Conservation (phyloP, 1,284 basidiomycete species). For the Pyrrhoderma lamaoense region DNA sequence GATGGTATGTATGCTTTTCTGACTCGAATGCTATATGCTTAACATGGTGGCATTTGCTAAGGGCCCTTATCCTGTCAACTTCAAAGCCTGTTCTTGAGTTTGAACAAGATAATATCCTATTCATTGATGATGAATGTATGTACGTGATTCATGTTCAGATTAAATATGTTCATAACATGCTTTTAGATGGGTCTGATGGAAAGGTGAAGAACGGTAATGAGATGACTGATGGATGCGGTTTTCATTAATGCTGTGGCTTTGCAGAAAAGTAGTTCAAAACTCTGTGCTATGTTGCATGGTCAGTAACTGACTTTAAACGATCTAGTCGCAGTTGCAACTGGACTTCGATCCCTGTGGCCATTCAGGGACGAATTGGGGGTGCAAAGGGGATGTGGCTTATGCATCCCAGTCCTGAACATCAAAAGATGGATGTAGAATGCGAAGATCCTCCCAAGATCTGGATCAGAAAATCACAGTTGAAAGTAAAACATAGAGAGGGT, state of each 20-base stretch:
- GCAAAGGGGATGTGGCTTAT: constrained; percentile 65
- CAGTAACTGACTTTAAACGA: too few relatives aligned
- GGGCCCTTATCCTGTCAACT: constrained; percentile 50
- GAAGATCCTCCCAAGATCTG: constrained; percentile 49
- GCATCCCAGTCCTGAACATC: constrained; percentile 40
- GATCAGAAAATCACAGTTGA: constrained; percentile 61
- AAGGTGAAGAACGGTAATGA: constrained; percentile 25
- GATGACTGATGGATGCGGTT: constrained; percentile 68
- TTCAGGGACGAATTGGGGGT: constrained; percentile 62
- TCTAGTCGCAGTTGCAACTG: too few relatives aligned
- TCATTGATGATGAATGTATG: constrained; percentile 34
- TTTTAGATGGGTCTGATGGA: not conserved
- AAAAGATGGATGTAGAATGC: constrained; percentile 12
- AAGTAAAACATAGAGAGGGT: constrained; percentile 40
- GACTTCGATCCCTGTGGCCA: constrained; percentile 42
- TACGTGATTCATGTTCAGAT: constrained; percentile 4
- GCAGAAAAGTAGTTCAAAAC: not conserved
- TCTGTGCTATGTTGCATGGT: not conserved
- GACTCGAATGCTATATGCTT: too few relatives aligned
- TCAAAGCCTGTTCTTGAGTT: constrained; percentile 55
- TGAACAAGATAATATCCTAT: constrained; percentile 39
- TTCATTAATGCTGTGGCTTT: constrained; percentile 52
- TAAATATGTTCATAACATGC: not conserved
- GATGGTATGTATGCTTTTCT: constrained; percentile 36
- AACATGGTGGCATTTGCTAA: too few relatives aligned